Evolutionary conservation across 2,329 filamentous ascomycete species (phyloP).

Genomic region (Colletotrichum musae): DNA sequence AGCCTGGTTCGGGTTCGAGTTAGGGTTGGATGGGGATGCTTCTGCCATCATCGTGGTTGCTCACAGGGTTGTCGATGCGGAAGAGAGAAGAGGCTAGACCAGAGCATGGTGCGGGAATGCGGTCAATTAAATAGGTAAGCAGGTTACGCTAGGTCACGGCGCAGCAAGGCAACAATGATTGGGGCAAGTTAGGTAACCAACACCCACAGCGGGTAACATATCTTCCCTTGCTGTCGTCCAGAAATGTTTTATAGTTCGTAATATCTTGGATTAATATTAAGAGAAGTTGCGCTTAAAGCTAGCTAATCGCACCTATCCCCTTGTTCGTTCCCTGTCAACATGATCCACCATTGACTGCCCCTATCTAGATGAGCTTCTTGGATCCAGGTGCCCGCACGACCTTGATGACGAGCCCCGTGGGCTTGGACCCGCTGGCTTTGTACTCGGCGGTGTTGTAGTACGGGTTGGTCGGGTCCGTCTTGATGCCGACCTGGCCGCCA

Average conservation of each 20-base stretch:
- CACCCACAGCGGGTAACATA: not conserved
- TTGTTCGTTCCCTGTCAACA: not conserved
- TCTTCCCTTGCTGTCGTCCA: not conserved
- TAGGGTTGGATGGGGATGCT: not conserved
- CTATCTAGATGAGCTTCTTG: not conserved
- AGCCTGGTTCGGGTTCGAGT: not conserved
- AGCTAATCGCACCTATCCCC: not conserved
- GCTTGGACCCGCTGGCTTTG: too few relatives aligned
- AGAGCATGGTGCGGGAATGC: not conserved
- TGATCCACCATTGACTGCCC: not conserved
- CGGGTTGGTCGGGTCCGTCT: too few relatives aligned
- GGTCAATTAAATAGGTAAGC: not conserved
- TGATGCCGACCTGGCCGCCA: too few relatives aligned
- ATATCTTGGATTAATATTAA: not conserved
- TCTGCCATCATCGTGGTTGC: not conserved
- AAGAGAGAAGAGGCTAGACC: not conserved
- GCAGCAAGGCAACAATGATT: not conserved
- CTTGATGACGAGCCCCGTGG: too few relatives aligned
- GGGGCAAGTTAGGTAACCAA: too few relatives aligned
- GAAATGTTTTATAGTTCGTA: not conserved
- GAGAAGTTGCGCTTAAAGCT: not conserved
- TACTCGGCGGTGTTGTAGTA: too few relatives aligned
- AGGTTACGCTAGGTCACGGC: not conserved
- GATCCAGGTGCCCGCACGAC: too few relatives aligned
- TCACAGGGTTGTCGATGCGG: not conserved